Base-by-base conservation (phyloP, 192 early-diverging fungal genomes). In the Geranomyces variabilis region DNA sequence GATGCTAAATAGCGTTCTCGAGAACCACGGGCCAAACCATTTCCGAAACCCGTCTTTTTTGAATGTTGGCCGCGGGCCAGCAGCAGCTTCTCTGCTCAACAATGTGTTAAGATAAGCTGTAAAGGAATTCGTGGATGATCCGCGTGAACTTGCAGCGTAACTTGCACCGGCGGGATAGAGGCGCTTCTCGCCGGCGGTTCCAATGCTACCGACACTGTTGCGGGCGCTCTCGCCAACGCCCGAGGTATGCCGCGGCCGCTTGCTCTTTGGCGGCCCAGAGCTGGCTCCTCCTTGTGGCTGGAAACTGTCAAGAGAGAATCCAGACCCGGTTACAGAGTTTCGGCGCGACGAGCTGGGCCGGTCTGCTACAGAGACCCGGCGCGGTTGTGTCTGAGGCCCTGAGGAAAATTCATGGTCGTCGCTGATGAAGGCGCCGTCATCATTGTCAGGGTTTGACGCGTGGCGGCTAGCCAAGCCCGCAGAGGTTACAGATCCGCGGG, bases 251-350 rank as follows among this genome's bases (percentile, higher is more conserved):
- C 17, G 36, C 36, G 36, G 36, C 36, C 36, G 36, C 36, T 41
- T 41, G 10, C 36, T 41, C 36, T 41, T 41, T 41, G 36, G 5
- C 3, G 36, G 36, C 3, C 5, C 36, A 3, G 36, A 10, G 36
- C 5, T 41, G 10, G 36, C 5, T 10, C 5, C 36, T 41, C 36
- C 36, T 7, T 41, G 36, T 8, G 58, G 58, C 29, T 29, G 58
- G 31, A 60, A 60, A 60, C 58, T 60, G 58, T 60, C 58, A 7
- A 60, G 58, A 2, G 58, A 60, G 31, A 31, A 33, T 28, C 58
- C 58, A 4, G 58, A 60, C 3, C 58, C 58, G 17, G 15, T 19
- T 3, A 60, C 58, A 8, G 58, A 60, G 7, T 19, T 17, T 17
- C 58, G 51, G 14, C 15, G 15, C 51, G 51, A 55, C 51, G 15